A percentile compares a stretch with the other conserved stretches of the same genome.
Conservation (phyloP, 1,284 basidiomycete species). For the Termitomyces sp. region DNA sequence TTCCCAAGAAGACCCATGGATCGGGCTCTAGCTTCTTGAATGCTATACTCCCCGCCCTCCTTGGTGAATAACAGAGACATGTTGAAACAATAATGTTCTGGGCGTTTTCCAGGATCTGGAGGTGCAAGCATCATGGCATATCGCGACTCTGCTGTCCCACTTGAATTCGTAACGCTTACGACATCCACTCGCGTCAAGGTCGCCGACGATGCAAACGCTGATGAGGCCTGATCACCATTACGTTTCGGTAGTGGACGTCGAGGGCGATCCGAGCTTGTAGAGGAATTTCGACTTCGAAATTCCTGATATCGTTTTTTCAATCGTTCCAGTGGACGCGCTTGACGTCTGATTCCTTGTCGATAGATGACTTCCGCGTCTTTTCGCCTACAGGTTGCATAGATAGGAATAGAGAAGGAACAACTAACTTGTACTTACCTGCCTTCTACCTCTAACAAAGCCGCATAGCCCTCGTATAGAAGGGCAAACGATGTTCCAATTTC, state of each 20-base stretch:
- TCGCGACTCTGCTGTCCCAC: conserved; percentile 40
- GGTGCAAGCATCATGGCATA: conserved; percentile 68
- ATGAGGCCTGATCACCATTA: neutral
- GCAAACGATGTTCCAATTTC: conserved; percentile 79
- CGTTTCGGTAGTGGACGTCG: neutral
- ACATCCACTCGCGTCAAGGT: neutral
- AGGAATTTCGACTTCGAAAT: conserved; percentile 54
- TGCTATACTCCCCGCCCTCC: conserved; percentile 65
- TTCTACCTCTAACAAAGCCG: conserved; percentile 65
- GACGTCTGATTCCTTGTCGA: conserved; percentile 77
- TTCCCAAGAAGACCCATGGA: conserved; percentile 76
- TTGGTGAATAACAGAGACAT: conserved; percentile 63
- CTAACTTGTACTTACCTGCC: conserved; percentile 57
- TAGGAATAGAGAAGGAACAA: conserved; percentile 1
- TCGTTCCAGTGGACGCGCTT: conserved; percentile 78
- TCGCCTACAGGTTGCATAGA: conserved; percentile 37
- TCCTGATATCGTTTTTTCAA: conserved; percentile 82
- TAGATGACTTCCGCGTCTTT: conserved; percentile 83
- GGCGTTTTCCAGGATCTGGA: conserved; percentile 59
- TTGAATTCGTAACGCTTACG: conserved; percentile 20
- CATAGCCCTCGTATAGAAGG: conserved; percentile 84
- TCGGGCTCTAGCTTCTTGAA: conserved; percentile 69
- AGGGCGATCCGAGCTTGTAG: conserved; percentile 22
- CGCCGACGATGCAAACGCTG: neutral
- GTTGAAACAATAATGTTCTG: conserved; percentile 65